phyloP scores from a whole-genome alignment of 495 filamentous ascomycete species.

The Rusavskia elegans region DNA sequence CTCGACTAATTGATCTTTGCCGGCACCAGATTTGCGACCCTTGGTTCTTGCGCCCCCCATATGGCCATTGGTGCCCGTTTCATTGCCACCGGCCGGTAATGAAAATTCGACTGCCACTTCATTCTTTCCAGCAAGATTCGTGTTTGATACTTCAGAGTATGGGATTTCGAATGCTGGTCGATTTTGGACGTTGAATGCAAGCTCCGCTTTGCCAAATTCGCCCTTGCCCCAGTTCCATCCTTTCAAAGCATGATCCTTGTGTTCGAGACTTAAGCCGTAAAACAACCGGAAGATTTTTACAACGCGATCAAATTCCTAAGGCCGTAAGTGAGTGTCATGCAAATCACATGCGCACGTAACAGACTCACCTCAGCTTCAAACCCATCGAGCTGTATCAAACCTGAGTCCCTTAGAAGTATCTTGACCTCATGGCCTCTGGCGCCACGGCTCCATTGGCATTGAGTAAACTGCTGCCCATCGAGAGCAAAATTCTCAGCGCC shows the following conservation, averaged over 20 bases:
- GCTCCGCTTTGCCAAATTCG: conserved; percentile 88
- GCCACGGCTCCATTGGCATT: conserved; percentile 90
- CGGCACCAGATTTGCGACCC: conserved; percentile 77
- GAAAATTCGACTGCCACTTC: conserved; percentile 95
- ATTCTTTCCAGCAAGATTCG: conserved; percentile 92
- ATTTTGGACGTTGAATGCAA: conserved; percentile 93
- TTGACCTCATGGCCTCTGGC: conserved; percentile 87
- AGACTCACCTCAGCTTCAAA: conserved; percentile 70
- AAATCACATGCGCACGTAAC: background rate
- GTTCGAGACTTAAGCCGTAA: conserved; percentile 86
- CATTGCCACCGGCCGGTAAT: conserved; percentile 44
- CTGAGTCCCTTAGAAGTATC: conserved; percentile 64
- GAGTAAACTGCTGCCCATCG: conserved; percentile 61
- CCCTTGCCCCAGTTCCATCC: conserved; percentile 99
- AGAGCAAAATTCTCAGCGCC: conserved; percentile 87
- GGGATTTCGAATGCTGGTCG: conserved; percentile 95
- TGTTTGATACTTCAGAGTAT: conserved; percentile 95
- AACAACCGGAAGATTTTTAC: conserved; percentile 86
- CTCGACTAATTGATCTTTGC: conserved; percentile 84
- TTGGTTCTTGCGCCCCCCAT: conserved; percentile 63
- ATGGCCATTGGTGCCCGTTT: conserved; percentile 55
- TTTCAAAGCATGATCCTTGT: conserved; percentile 81
- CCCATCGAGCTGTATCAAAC: conserved; percentile 85
- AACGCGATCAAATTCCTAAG: conserved; percentile 75
- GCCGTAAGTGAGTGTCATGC: background rate